Evolutionary conservation across 805 yeast genomes (phyloP).

Genomic region (Starmera caribaea): DNA sequence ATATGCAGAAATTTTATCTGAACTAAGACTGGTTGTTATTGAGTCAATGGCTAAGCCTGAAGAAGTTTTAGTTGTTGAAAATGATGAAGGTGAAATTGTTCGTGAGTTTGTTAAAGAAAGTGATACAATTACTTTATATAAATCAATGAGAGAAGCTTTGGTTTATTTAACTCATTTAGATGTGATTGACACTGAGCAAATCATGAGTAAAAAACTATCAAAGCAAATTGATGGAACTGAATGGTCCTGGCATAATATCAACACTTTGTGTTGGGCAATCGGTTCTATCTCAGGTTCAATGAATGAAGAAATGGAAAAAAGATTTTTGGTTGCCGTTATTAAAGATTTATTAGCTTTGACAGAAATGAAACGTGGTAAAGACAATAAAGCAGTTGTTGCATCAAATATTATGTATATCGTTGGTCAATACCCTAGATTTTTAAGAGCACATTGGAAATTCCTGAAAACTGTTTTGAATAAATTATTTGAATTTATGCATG

Average conservation of each 20-base stretch:
- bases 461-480: conserved; percentile 92
- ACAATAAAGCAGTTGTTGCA: conserved; percentile 97
- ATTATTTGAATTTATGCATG: conserved; percentile 97
- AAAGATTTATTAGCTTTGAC: conserved; percentile 87
- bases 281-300: conserved; percentile 98
- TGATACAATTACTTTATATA: conserved; percentile 92
- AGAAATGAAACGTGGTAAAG: conserved; percentile 94
- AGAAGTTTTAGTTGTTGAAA: conserved; percentile 93
- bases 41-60: conserved; percentile 98
- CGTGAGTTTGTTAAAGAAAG: conserved; percentile 95
- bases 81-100: conserved; percentile 98
- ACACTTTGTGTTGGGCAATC: conserved; percentile 98
- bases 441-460: conserved; percentile 97
- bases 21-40: conserved; percentile 84
- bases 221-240: conserved; percentile 92
- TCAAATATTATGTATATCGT: conserved; percentile 99
- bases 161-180: conserved; percentile 94
- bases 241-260: conserved; percentile 99
- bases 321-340: conserved; percentile 86
- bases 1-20: conserved; percentile 70
- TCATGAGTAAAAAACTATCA: conserved; percentile 86
- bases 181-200: conserved; percentile 86
- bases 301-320: conserved; percentile 96
- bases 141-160: conserved; percentile 89
- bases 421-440: conserved; percentile 96